Conservation (phyloP, 164 flowering plant species). For the Stephania cephalantha region DNA sequence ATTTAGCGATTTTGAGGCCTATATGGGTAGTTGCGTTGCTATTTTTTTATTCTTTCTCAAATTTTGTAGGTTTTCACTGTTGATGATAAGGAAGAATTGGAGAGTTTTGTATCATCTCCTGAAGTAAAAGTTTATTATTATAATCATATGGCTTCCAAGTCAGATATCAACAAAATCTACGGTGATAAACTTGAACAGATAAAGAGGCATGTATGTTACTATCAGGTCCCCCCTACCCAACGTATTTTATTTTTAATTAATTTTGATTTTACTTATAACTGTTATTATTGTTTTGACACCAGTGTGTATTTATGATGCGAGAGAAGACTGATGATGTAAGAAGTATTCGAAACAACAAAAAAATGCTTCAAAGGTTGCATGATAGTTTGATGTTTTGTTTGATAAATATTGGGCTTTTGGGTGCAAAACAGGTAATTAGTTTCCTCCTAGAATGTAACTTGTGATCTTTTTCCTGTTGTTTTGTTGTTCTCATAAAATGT, state of each 20-base stretch:
- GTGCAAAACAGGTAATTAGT: constrained; percentile 57
- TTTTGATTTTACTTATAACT: constrained; percentile 7
- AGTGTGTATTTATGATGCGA: constrained; percentile 48
- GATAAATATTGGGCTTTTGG: constrained; percentile 77
- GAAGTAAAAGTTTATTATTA: constrained; percentile 49
- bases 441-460: neutral
- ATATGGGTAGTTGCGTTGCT: too few species aligned
- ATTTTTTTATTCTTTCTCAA: neutral
- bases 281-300: constrained; percentile 16
- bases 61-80: constrained; percentile 65
- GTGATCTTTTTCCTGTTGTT: too few species aligned
- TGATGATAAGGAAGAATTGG: constrained; percentile 59
- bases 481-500: too few species aligned
- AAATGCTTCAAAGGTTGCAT: constrained; percentile 50
- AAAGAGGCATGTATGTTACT: constrained; percentile 51
- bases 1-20: too few species aligned
- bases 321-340: constrained; percentile 27
- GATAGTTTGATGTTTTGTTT: constrained; percentile 52
- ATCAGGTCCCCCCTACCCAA: neutral
- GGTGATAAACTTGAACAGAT: constrained; percentile 48
- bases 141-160: constrained; percentile 26
- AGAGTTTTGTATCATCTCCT: constrained; percentile 61
- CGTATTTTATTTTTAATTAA: neutral
- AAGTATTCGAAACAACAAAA: constrained; percentile 33
- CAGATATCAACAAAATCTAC: constrained; percentile 18